Evolutionary conservation across 2,329 filamentous ascomycete genomes (phyloP), one percentile per base, ranked within the genome.

Genomic region (Stachybotrys chlorohalonatus): DNA sequence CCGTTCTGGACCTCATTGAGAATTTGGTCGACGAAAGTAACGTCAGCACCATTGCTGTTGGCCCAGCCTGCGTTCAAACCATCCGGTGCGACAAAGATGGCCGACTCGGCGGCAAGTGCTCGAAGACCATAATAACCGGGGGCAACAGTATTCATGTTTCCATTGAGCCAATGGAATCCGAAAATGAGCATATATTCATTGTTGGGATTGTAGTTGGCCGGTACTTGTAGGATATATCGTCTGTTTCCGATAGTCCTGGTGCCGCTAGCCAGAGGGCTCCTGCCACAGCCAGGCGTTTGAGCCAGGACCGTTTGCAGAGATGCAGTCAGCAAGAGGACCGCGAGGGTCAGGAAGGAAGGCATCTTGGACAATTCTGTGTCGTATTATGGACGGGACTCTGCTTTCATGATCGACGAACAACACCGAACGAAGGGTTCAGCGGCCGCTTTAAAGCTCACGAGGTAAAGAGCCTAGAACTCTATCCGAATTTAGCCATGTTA

Each of bases 81-180:
- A 49, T 75, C 63, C 24, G 75, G 75, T 1, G 71, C 68, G 15
- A 77, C 66, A 56, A 75, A 73, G 58, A 77, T 73, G 54, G 73
- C 68, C 7, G 59, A 66, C n/a, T 70, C 68, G 17, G 63, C 60
- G 9, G 69, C 64, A 8, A 72, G 65, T 3, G 60, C 56, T 13
- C 66, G 66, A 7, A 77, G 65, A 4, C 73, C 73, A 57, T 76
- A 76, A 62, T 68, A 75, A 3, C 64, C 63, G 9, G 70, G 68
- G 32, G 62, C 63, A 46, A 64, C 69, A 31, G 76, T 66, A 53
- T 71, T 63, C 52, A 71, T 71, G 59, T 58, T 72, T 36, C 72
- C 72, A 53, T 66, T 66, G 45, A 71, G 69, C 63, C 67, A 70
- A 62, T 78, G 75, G 50, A 60, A 62, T 45, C 60, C 60, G 17